A percentile compares a stretch with the other conserved stretches of the same genome.
Evolutionary conservation across 1,284 basidiomycete genomes (phyloP).

Genomic region (Fomitopsis pinicola): DNA sequence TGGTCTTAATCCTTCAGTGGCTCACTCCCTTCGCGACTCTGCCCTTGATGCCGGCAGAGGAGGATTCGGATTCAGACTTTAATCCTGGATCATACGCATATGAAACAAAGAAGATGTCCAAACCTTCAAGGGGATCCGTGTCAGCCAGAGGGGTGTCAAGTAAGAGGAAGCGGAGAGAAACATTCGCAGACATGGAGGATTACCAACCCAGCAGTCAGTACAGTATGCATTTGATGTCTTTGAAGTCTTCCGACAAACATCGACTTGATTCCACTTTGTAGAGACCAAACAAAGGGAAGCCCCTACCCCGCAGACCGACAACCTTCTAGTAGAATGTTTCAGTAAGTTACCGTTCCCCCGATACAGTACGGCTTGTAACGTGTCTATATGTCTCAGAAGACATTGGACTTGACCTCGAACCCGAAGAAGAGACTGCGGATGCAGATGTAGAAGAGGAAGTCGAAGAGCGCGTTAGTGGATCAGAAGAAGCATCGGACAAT

Average conservation of each 20-base stretch:
- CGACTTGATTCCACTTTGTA: not conserved
- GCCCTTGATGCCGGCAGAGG: conserved; percentile 4
- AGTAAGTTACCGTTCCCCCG: conserved; percentile 7
- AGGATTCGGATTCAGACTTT: conserved; percentile 22
- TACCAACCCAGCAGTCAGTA: not conserved
- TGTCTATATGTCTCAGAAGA: conserved; percentile 4
- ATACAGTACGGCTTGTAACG: no score
- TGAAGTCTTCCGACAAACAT: not conserved
- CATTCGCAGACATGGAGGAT: not conserved
- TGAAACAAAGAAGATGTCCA: conserved; percentile 10
- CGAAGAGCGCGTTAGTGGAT: conserved; percentile 9
- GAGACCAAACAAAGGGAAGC: not conserved
- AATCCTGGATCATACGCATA: conserved; percentile 15
- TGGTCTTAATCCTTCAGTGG: not conserved
- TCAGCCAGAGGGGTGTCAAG: not conserved
- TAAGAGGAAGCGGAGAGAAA: conserved; percentile 6
- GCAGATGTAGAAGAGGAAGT: conserved; percentile 11
- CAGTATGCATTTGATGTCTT: not conserved
- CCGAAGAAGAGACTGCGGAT: conserved; percentile 16
- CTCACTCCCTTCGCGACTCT: not conserved
- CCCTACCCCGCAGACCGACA: not conserved
- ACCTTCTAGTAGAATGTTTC: conserved; percentile 19
- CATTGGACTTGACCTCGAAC: conserved; percentile 13
- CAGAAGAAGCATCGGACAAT: not conserved
- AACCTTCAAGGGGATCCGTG: not conserved